phyloP scores from a whole-genome alignment of 495 filamentous ascomycete genomes.

The Penicillium soppii region DNA sequence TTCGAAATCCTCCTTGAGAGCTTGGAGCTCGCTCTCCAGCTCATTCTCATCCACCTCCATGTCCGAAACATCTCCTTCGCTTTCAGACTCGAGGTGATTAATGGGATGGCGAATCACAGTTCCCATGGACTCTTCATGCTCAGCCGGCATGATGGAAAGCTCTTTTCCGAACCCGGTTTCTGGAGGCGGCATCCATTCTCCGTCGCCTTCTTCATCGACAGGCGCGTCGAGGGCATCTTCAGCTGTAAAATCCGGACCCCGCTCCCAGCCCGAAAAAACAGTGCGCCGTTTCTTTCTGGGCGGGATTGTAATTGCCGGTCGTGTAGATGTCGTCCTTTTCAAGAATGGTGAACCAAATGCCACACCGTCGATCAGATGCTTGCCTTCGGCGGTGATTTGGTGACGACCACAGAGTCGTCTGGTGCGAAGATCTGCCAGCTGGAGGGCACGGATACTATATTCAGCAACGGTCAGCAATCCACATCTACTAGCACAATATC shows the following conservation, averaged over 20 bases:
- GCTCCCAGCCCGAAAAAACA: conserved; percentile 34
- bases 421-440: conserved; percentile 69
- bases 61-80: conserved; percentile 39
- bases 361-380: conserved; percentile 84
- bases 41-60: conserved; percentile 29
- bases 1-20: conserved; percentile 43
- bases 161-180: conserved; percentile 22
- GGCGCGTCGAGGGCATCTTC: conserved; percentile 10
- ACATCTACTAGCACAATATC: not conserved
- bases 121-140: conserved; percentile 37
- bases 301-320: conserved; percentile 73
- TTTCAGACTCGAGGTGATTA: conserved; percentile 31
- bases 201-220: conserved; percentile 34
- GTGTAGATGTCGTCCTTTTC: conserved; percentile 46
- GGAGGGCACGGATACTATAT: conserved; percentile 75
- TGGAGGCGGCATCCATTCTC: conserved; percentile 37
- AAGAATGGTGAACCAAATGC: conserved; percentile 78
- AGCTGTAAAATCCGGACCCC: conserved; percentile 12
- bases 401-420: conserved; percentile 75
- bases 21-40: conserved; percentile 42
- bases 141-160: conserved; percentile 22
- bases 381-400: conserved; percentile 79
- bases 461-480: conserved; percentile 1
- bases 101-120: conserved; percentile 43
- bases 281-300: conserved; percentile 70